Conservation (phyloP, 352 stramenopile species). For the Pythium insidiosum region DNA sequence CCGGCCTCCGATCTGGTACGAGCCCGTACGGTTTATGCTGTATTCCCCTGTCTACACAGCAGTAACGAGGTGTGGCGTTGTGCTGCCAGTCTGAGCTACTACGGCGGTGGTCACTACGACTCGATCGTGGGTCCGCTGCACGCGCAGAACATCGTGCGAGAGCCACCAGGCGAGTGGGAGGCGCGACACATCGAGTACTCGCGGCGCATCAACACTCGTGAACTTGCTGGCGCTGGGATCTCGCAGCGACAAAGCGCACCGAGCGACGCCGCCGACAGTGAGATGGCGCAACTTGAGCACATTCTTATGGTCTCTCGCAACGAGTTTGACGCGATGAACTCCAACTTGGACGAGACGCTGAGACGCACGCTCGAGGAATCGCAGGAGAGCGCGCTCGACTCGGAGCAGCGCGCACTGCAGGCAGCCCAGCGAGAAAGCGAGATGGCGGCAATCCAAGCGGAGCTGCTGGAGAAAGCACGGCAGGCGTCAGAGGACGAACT, state of each 20-base stretch:
- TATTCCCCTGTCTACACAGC: no score
- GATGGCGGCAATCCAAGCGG: conserved; percentile 62
- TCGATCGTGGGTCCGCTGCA: conserved; percentile 66
- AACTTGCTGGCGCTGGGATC: no score
- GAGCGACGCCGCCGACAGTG: conserved; percentile 22
- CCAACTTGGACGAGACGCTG: conserved; percentile 69
- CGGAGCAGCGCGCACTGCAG: conserved; percentile 35
- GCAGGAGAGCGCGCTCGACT: conserved; percentile 12
- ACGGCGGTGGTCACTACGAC: conserved; percentile 89
- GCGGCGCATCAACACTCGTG: conserved; percentile 63
- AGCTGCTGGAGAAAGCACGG: conserved; percentile 60
- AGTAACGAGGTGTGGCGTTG: no score
- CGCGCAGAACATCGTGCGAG: conserved; percentile 41
- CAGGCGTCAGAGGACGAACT: conserved; percentile 68
- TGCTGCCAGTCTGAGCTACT: conserved; percentile 90
- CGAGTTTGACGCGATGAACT: conserved; percentile 72
- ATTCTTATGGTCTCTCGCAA: conserved; percentile 65
- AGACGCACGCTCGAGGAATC: conserved; percentile 47
- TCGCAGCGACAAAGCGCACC: conserved; percentile 22
- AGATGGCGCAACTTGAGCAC: conserved; percentile 66
- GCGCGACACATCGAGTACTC: conserved; percentile 60
- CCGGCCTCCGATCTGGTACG: conserved; percentile 61
- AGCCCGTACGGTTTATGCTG: background rate
- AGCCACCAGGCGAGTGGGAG: conserved; percentile 60
- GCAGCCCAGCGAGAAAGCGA: conserved; percentile 63